Percentiles rank a stretch among this genome's conserved stretches.
Evolutionary conservation across 2,329 filamentous ascomycete genomes (phyloP).

Genomic region (Cladosporium sp.): DNA sequence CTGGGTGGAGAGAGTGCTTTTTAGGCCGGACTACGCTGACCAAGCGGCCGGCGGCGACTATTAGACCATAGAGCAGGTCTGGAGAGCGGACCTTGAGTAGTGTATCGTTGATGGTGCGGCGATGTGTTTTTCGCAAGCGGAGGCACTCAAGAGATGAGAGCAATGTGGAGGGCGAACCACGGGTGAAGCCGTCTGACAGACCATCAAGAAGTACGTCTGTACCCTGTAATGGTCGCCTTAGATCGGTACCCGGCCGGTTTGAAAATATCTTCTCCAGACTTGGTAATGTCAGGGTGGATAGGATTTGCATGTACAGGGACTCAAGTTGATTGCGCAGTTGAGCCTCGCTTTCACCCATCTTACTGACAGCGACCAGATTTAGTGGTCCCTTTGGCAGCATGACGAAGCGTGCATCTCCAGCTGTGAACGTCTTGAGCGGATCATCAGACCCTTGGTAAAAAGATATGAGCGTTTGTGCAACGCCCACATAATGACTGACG

Average conservation of each 20-base stretch:
- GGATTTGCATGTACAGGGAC: slow-evolving; percentile 95
- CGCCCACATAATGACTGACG: slow-evolving; percentile 90
- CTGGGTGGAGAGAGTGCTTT: slow-evolving; percentile 91
- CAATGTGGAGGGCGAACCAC: slow-evolving; percentile 84
- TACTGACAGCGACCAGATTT: slow-evolving; percentile 91
- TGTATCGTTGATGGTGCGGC: slow-evolving; percentile 81
- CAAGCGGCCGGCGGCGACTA: slow-evolving; percentile 88
- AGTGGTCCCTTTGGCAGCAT: slow-evolving; percentile 82
- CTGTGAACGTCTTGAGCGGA: slow-evolving; percentile 78
- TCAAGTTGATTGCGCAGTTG: slow-evolving; percentile 88
- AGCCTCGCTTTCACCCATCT: slow-evolving; percentile 84
- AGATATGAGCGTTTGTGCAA: slow-evolving; percentile 96
- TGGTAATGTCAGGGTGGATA: slow-evolving; percentile 91
- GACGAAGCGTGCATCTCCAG: slow-evolving; percentile 83
- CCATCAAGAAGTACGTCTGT: slow-evolving; percentile 90
- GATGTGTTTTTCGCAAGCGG: slow-evolving; percentile 85
- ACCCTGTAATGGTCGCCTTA: slow-evolving; percentile 84
- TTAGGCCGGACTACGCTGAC: slow-evolving; percentile 94
- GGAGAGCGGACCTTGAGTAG: slow-evolving; percentile 77
- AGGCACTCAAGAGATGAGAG: slow-evolving; percentile 91
- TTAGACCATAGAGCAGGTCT: slow-evolving; percentile 84
- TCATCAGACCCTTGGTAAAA: slow-evolving; percentile 86
- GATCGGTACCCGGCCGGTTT: slow-evolving; percentile 87
- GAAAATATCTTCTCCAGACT: slow-evolving; percentile 84
- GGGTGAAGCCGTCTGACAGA: slow-evolving; percentile 90